Percentiles rank a stretch among this genome's conserved stretches.
Conservation (phyloP, 2,329 filamentous ascomycete species). For the Colletotrichum falcatum region DNA sequence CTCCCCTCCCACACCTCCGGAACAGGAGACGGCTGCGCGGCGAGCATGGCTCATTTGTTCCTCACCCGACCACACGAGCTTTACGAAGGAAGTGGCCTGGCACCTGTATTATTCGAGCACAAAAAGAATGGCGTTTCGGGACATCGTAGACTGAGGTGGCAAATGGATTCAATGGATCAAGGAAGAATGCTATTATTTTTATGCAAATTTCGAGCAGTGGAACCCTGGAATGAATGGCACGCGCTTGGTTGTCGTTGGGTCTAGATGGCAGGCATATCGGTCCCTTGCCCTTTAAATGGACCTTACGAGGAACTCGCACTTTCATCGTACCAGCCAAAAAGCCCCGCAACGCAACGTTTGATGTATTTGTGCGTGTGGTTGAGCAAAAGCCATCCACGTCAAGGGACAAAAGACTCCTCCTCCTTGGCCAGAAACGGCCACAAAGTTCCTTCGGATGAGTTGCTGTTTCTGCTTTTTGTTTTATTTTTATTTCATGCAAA, state of each 20-base stretch:
- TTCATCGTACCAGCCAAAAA: background rate
- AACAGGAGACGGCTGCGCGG: background rate
- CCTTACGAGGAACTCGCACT: background rate
- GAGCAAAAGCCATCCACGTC: too few species aligned
- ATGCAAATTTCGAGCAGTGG: background rate
- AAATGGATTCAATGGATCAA: conserved; percentile 12
- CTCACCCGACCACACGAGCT: background rate
- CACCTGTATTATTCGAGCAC: conserved; percentile 31
- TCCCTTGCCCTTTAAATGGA: background rate
- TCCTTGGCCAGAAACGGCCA: background rate
- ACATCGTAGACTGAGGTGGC: background rate
- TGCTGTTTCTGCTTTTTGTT: too few species aligned
- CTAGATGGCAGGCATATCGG: background rate
- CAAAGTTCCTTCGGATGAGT: background rate
- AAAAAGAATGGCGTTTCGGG: conserved; percentile 34
- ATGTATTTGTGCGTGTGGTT: background rate
- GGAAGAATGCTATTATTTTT: conserved; percentile 16
- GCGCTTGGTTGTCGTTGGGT: background rate
- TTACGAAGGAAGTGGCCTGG: background rate
- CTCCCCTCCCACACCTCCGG: too few species aligned
- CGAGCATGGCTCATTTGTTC: background rate
- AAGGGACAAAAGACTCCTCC: background rate
- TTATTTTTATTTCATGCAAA: too few species aligned
- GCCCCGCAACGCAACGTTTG: background rate
- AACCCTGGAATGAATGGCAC: background rate